Evolutionary conservation across 2,329 filamentous ascomycete genomes (phyloP).

Genomic region (Aspergillus fischeri): DNA sequence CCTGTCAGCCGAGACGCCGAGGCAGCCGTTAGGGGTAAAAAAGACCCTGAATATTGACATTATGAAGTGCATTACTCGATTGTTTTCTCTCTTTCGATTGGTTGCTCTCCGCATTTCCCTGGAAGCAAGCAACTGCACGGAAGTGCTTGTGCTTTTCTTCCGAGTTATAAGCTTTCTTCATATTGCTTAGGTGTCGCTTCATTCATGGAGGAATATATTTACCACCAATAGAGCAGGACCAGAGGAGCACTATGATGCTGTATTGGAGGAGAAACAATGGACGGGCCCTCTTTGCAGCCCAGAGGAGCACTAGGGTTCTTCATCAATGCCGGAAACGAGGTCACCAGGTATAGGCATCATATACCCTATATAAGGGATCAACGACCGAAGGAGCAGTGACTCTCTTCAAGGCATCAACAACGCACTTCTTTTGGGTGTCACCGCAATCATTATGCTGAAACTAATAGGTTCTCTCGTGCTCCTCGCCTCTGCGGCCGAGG

Average conservation of each 20-base stretch:
- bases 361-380: neutral
- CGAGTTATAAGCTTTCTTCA: neutral
- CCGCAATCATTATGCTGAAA: neutral
- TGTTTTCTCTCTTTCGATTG: no score
- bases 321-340: neutral
- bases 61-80: no score
- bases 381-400: neutral
- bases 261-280: neutral
- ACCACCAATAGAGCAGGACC: neutral
- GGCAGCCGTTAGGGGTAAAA: neutral
- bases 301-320: neutral
- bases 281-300: no score
- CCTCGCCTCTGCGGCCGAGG: neutral
- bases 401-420: neutral
- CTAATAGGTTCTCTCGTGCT: neutral
- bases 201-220: neutral
- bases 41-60: neutral
- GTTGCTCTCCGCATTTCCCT: no score
- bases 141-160: neutral
- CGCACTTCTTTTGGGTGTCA: neutral
- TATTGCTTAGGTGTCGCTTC: neutral
- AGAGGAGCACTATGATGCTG: neutral
- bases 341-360: neutral
- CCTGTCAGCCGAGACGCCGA: neutral
- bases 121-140: no score